Evolutionary conservation across 2,329 filamentous ascomycete genomes (phyloP).

Genomic region (Sporothrix luriei): DNA sequence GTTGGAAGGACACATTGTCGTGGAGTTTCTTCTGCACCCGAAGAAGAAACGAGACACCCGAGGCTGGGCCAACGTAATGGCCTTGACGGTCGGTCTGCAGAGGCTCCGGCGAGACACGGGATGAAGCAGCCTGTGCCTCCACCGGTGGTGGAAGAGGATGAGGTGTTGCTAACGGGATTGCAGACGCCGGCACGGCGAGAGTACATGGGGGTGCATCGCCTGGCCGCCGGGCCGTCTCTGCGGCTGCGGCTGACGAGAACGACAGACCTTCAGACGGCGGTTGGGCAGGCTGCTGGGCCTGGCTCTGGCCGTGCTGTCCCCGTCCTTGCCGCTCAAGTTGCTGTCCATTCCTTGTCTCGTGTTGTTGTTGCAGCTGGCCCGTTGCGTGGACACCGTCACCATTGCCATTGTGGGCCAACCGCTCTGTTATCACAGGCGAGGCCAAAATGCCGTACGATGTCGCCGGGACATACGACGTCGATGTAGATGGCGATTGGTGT

Average conservation of each 20-base stretch:
- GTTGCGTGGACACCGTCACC: background rate
- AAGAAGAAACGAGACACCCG: conserved; percentile 53
- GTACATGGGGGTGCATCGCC: background rate
- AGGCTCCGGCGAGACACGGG: conserved; percentile 51
- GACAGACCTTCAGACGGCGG: conserved; percentile 5
- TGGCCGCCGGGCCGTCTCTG: conserved; percentile 19
- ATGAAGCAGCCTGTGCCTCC: conserved; percentile 36
- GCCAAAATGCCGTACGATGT: background rate
- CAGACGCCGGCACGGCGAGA: background rate
- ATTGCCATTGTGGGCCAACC: background rate
- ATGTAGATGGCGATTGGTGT: background rate
- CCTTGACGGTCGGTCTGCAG: conserved; percentile 51
- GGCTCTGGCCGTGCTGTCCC: background rate
- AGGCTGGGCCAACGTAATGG: conserved; percentile 52
- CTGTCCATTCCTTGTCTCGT: background rate
- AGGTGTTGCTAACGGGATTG: background rate
- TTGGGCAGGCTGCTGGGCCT: background rate
- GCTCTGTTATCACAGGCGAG: conserved; percentile 5
- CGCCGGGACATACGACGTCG: background rate
- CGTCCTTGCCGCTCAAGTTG: background rate
- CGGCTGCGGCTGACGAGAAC: conserved; percentile 23
- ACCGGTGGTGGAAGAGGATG: background rate
- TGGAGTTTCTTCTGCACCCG: conserved; percentile 54
- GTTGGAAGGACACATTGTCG: conserved; percentile 45
- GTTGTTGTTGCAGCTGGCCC: background rate